Base-by-base conservation (phyloP, 441 rosid species). In the Croton laevigatus region DNA sequence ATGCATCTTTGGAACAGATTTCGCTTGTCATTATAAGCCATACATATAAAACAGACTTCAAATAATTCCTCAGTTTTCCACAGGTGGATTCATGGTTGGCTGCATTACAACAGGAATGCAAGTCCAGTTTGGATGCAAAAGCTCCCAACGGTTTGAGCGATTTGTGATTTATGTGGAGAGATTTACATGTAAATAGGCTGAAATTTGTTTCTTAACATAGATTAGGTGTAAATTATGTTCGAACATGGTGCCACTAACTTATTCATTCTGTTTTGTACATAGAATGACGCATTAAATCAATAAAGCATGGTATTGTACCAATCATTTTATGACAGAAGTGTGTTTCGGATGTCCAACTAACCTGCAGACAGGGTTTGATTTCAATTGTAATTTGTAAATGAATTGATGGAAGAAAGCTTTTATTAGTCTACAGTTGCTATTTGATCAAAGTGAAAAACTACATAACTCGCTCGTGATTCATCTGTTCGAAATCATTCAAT, bases 71-170 rank as follows among this genome's bases (percentile, higher is more conserved):
- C 36, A 5, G 37, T 60, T 40, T 65, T 68, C 68, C 37, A 59
- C 82, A 91, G 98, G 94, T 87, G 73, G 82, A 85, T 71, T 77
- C 94, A 4, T 94, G 98, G 98, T 58, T 91, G 78, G 75, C 79
- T 14, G 80, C 85, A 59, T 71, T 94, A 75, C 78, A 78, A 63
- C 59, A 67, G 9, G 93, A 91, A 61, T 84, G 84, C 88, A 84
- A 84, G 71, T 51, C 64, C 66, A 86, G 62, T 34, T 59, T 78
- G 23, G 83, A 80, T 71, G 61, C 73, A 9, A 78, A 81, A 68
- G 71, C 72, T 40, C 77, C 81, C 36, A 81, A 82, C 67, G 89
- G 86, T 62, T 72, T 70, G 46, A 66, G 72, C 45, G 57, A 77
- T 58, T 74, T 37, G 48, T 79, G 71, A 66, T 66, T 44, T 42